Evolutionary conservation across 148 eudicot species (phyloP).

Genomic region (Rhododendron simsii): DNA sequence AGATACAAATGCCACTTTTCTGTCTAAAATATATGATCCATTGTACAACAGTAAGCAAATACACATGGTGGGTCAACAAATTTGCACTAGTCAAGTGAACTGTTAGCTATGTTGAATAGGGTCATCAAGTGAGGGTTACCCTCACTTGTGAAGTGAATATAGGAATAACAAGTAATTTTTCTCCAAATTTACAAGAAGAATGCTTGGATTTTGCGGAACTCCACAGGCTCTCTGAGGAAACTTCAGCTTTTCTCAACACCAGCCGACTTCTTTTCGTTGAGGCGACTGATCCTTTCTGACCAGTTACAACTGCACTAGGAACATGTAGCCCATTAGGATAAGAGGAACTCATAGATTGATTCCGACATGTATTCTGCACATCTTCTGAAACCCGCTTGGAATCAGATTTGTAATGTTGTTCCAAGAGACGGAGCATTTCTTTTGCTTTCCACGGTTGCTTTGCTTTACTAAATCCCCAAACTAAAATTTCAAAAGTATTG

Average conservation of each 20-base stretch:
- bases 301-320: background rate
- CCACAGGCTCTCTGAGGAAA: background rate
- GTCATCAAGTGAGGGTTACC: background rate
- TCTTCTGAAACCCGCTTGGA: background rate
- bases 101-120: background rate
- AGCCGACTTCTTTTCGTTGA: background rate
- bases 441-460: background rate
- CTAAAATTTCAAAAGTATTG: background rate
- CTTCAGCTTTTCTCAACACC: background rate
- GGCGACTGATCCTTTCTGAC: background rate
- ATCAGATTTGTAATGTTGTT: background rate
- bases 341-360: background rate
- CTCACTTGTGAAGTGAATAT: background rate
- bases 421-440: background rate
- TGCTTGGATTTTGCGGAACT: background rate
- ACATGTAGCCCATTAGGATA: background rate
- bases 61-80: background rate
- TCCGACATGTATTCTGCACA: background rate
- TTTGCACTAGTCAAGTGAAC: background rate
- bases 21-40: background rate
- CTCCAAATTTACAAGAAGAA: conserved; percentile 36
- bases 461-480: background rate
- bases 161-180: conserved; percentile 23
- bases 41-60: background rate
- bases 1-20: too few species aligned